Base-by-base conservation (phyloP, 164 flowering plant genomes). In the Tetracentron sinense region DNA sequence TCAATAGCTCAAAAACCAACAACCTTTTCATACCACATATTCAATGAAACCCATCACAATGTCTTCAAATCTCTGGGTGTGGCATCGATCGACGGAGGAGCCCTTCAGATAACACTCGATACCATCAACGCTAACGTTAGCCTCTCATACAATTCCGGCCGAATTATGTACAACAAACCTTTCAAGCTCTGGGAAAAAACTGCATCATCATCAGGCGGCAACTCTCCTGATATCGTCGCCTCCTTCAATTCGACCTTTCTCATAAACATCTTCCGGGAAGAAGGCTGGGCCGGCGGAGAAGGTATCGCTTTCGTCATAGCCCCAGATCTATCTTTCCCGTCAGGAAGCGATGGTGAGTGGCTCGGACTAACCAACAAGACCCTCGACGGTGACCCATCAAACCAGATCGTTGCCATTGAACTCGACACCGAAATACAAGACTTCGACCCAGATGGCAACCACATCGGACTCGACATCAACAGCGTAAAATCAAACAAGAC, bases 281-380 rank as follows among this genome's bases (percentile, higher is more conserved):
- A 10, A 1, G 62, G 65, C 46, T 4, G 23, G 22, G 56, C 54
- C 7, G 57, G 77, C 2, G 96, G 84, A 14, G 83, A 84, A 30
- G 96, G 96, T 19, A 60, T 88, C 5, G 80, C 96, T 15, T 88
- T 88, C 64, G 4, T 86, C 49, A 74, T 88, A 4, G 81, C 81
- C 0, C 88, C 88, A 0, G 60, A 74, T 33, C 4, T n/a, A 14
- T 3, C n/a, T 14, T 14, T 71, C 0, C 89, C 89, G 0, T 21
- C 20, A 3, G 44, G 42, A 7, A 86, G 92, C 63, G 2, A 62
- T 25, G 92, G 87, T 26, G 80, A 67, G 48, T 89, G 62, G 63
- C 77, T 86, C 4, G 92, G 90, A 33, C 74, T 89, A 31, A 83
- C 88, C 29, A 89, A 86, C 61, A 42, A 75, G 20, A 22, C 77